Evolutionary conservation across 176 grass and related monocot species (phyloP), one percentile per base, ranked within the genome.

Genomic region (Rhynchospora pubera): DNA sequence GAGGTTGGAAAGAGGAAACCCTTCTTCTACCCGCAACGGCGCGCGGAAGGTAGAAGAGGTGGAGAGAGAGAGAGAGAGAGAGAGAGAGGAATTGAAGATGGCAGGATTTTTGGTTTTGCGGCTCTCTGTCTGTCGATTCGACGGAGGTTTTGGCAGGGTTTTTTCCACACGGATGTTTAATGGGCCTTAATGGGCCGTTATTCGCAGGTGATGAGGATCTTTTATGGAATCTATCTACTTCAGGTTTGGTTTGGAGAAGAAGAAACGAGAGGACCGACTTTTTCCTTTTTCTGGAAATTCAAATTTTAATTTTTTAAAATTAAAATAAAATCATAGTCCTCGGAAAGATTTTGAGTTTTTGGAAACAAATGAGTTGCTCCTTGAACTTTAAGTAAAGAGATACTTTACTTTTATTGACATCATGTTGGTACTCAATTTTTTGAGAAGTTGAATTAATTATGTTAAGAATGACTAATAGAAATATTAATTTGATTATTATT

Each of bases 131-230:
- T 74, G 56, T 52, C 7, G 16, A 7, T 65, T 84, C 50, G 39
- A 55, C 2, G 60, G 82, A 65, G 77, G 82, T 88, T 88, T 82
- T 89, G 83, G 57, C 18, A 85, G 83, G 79, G 83, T 85, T 89
- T 82, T 66, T 59, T 51, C 44, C 56, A 24, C 19, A 45, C 26
- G 44, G 83, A 24, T 44, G 39, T 22, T 79, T 57, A 65, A 34
- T 64, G 84, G 78, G 77, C 62, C 30, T 75, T 55, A 26, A 15
- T 51, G 61, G 64, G 62, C 28, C 52, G 34, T 39, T 62, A 9
- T 19, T 1, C 7, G 32, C 74, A 2, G 39, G 8, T 15, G 65
- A 70, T 70, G 2, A 63, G 16, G 60, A 18, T 12, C 22, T 63
- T 7, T 63, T 39, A 39, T 39, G 2, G 34, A 39, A 39, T 39